Evolutionary conservation across 129 eudicot genomes (phyloP), one percentile per base, ranked within the genome.

Genomic region (Flaveria sonorensis): DNA sequence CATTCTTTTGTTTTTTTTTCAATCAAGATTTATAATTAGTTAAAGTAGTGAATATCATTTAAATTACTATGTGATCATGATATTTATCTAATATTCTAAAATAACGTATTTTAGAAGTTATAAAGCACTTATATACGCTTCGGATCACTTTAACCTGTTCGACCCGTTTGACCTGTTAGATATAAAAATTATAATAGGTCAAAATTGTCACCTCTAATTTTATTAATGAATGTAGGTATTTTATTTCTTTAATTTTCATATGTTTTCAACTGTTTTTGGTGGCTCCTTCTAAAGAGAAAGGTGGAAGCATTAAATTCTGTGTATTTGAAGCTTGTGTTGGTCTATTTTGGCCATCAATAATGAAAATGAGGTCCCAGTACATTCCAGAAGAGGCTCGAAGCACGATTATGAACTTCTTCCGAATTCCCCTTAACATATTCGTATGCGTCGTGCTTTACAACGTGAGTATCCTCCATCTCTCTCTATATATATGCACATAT

Each of bases 251-350:
- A 24, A 68, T 12, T 20, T 12, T 23, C 48, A 5, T 8, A 28
- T 51, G 9, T 24, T 73, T 71, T 51, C 53, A 50, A 63, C 89
- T 84, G 94, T 86, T 82, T 52, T 66, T 84, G 86, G 85, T 89
- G 59, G 74, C 87, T 21, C 91, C 89, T 74, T 80, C 95, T 14
- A 45, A 55, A 14, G 89, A 60, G 69, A 87, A 64, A 72, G 92
- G 89, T 32, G 96, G 91, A 68, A 75, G 91, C 80, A 87, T 87
- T 69, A 77, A 83, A 56, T 85, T 86, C 68, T 89, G 94, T 81
- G 83, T 81, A 12, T 89, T 89, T 86, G 94, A 89, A 85, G 84
- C 94, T 6, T 89, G 91, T 80, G 94, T 89, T 47, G 94, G 94
- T 21, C 79, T 89, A 65, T 89, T 89, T 62, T 89, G 91, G 94